phyloP scores from a whole-genome alignment of 2,329 filamentous ascomycete species.

The Dryadomyces quercus-mongolicae region DNA sequence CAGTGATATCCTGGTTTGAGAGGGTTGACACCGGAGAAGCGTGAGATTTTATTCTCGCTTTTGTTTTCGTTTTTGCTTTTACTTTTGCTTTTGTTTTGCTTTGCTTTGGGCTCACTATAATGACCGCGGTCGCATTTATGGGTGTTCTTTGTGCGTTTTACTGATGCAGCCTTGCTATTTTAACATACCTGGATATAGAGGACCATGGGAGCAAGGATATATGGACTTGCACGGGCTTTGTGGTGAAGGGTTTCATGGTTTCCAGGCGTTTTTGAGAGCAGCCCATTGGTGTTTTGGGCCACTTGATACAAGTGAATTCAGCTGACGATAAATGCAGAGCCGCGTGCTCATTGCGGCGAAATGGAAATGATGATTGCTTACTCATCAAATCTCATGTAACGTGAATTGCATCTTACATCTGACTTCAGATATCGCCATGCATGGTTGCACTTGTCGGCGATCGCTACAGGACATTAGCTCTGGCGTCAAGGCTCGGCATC shows the following conservation, averaged over 20 bases:
- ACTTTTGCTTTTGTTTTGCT: not conserved
- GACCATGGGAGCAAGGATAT: not conserved
- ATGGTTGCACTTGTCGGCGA: too few relatives aligned
- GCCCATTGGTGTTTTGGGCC: not conserved
- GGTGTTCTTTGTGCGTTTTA: not conserved
- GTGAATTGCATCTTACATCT: too few relatives aligned
- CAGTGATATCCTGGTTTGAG: slow-evolving; percentile 42
- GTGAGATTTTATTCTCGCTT: not conserved
- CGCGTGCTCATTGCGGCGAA: not conserved
- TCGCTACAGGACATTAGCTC: too few relatives aligned
- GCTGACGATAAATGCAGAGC: not conserved
- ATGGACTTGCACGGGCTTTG: not conserved
- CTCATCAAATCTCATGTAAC: too few relatives aligned
- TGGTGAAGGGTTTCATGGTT: not conserved
- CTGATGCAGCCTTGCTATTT: not conserved
- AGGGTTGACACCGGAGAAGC: slow-evolving; percentile 27
- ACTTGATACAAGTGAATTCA: not conserved
- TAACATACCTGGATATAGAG: not conserved
- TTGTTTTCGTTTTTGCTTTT: not conserved
- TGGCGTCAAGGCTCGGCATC: too few relatives aligned
- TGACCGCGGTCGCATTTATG: too few relatives aligned
- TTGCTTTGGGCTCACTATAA: not conserved
- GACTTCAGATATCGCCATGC: too few relatives aligned
- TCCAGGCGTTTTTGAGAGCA: not conserved
- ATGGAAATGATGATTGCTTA: too few relatives aligned